Evolutionary conservation across 768 basidiomycete species (phyloP).

Genomic region (Auricularia sp.): DNA sequence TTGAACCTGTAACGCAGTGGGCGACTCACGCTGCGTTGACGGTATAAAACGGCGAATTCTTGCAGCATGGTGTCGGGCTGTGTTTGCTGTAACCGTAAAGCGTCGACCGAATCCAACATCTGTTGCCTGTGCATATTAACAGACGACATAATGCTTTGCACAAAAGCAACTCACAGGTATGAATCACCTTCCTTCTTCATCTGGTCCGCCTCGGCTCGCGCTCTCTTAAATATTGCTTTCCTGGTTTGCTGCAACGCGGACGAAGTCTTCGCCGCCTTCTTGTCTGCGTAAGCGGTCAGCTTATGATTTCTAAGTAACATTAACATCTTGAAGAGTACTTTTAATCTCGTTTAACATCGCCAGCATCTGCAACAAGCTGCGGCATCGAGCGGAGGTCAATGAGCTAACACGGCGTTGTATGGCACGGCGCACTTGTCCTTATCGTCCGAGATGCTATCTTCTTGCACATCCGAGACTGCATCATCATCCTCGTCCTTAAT

Average conservation of each 20-base stretch:
- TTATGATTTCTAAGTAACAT: no score
- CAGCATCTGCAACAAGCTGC: no score
- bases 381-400: no score
- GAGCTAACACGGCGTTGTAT: no score
- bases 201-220: not conserved
- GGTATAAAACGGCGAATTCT: not conserved
- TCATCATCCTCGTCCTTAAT: no score
- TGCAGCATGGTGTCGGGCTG: not conserved
- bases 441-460: no score
- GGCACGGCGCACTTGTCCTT: no score
- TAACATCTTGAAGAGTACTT: no score
- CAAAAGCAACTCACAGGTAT: not conserved
- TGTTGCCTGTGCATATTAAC: not conserved
- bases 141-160: not conserved
- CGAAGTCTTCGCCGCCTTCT: not conserved
- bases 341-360: no score
- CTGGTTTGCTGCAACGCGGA: not conserved
- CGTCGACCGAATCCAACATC: not conserved
- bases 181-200: not conserved
- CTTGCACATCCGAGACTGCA: no score
- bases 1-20: not conserved
- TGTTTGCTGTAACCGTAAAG: not conserved
- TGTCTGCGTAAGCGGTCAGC: not conserved
- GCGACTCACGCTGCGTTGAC: not conserved
- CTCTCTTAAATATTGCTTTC: not conserved